Percentiles rank a stretch among this genome's conserved stretches.
phyloP scores from a whole-genome alignment of 352 stramenopile genomes.

The Phytopythium sindhum region DNA sequence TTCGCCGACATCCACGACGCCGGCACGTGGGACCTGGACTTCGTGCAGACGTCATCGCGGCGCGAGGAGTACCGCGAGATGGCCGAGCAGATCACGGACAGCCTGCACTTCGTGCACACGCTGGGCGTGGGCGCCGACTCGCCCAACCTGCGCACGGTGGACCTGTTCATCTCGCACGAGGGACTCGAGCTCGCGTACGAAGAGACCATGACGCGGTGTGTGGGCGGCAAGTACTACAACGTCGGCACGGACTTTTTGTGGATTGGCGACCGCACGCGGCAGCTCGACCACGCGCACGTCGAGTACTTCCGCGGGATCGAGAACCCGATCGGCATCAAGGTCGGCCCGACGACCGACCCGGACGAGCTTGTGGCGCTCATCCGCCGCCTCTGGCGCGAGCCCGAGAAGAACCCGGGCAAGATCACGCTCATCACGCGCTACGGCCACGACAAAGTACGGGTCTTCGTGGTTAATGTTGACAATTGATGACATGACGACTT shows the following conservation, averaged over 20 bases:
- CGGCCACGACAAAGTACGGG: constrained; percentile 85
- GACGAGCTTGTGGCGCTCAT: constrained; percentile 96
- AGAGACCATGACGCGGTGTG: constrained; percentile 95
- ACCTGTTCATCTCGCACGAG: constrained; percentile 99
- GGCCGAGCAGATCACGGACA: constrained; percentile 96
- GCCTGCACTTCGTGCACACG: constrained; percentile 94
- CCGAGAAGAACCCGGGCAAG: constrained; percentile 90
- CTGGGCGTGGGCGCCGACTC: constrained; percentile 92
- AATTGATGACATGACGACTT: background rate
- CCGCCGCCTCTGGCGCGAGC: constrained; percentile 93
- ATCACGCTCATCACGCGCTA: constrained; percentile 99
- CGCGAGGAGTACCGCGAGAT: constrained; percentile 95
- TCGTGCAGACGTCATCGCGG: constrained; percentile 95
- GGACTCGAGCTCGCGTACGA: constrained; percentile 98
- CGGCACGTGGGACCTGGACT: constrained; percentile 98
- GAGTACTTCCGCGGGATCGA: constrained; percentile 98
- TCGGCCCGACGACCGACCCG: constrained; percentile 94
- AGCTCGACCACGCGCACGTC: constrained; percentile 97
- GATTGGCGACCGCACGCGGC: constrained; percentile 97
- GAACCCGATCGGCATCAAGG: constrained; percentile 98
- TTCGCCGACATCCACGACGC: constrained; percentile 97
- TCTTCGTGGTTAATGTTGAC: background rate
- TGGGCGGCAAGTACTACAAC: constrained; percentile 96
- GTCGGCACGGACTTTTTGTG: constrained; percentile 98
- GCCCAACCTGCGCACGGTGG: constrained; percentile 91